Evolutionary conservation across 352 stramenopile species (phyloP).

Genomic region (Phytopythium cucurbitacearum): DNA sequence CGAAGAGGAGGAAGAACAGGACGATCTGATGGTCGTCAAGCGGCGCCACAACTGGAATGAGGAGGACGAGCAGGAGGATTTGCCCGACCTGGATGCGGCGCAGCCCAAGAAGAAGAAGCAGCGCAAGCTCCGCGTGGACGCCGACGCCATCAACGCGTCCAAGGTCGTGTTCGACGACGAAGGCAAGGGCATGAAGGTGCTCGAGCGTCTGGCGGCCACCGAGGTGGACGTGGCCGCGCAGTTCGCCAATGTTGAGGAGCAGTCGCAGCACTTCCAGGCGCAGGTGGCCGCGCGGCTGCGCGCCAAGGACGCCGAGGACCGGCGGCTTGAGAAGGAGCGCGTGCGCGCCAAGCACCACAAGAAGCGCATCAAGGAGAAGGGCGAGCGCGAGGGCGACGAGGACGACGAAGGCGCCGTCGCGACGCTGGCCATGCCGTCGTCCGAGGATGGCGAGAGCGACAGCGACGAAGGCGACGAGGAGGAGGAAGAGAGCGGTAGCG

Average conservation of each 20-base stretch:
- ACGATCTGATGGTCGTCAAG: constrained; percentile 93
- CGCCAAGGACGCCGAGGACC: constrained; percentile 78
- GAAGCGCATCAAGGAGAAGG: constrained; percentile 82
- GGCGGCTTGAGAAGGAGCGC: constrained; percentile 79
- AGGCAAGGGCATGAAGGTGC: constrained; percentile 69
- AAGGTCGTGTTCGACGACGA: constrained; percentile 96
- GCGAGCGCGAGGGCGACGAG: constrained; percentile 49
- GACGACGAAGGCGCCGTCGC: constrained; percentile 23
- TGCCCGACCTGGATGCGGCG: constrained; percentile 50
- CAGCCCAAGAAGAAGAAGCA: constrained; percentile 68
- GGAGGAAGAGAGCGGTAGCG: constrained; percentile 23
- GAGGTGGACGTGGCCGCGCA: constrained; percentile 17
- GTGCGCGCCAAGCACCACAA: constrained; percentile 89
- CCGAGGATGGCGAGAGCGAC: constrained; percentile 23
- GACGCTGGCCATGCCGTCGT: constrained; percentile 16
- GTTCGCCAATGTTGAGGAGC: constrained; percentile 64
- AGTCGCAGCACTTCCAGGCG: constrained; percentile 58
- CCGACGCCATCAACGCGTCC: constrained; percentile 52
- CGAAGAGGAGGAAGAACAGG: constrained; percentile 75
- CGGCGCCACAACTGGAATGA: constrained; percentile 81
- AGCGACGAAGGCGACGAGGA: constrained; percentile 26
- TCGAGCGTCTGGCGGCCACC: constrained; percentile 55
- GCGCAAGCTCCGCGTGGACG: constrained; percentile 82
- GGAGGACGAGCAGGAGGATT: constrained; percentile 41
- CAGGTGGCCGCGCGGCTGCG: constrained; percentile 65